Evolutionary conservation across 179 eudicot genomes (phyloP).

Genomic region (Corrigiola litoralis): DNA sequence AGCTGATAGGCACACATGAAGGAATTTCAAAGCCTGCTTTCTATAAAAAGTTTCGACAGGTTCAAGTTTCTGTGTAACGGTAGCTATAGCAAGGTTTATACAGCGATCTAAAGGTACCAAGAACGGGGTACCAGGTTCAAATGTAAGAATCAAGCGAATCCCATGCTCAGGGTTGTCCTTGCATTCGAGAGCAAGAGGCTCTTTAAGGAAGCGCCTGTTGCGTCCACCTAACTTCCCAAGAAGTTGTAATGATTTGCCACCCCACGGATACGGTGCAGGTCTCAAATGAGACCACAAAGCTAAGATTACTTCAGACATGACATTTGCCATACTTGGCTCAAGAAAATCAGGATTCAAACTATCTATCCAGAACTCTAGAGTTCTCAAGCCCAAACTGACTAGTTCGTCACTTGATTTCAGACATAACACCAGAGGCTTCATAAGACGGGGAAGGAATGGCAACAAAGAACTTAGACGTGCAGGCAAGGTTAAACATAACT

Average conservation of each 20-base stretch:
- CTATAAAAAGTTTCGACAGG: constrained; percentile 78
- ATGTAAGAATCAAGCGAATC: constrained; percentile 92
- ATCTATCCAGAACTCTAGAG: constrained; percentile 98
- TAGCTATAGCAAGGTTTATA: constrained; percentile 88
- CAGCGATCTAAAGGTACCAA: constrained; percentile 97
- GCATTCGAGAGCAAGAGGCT: constrained; percentile 94
- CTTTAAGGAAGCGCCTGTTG: constrained; percentile 91
- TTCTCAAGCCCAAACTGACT: constrained; percentile 83
- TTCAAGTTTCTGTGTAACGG: constrained; percentile 79
- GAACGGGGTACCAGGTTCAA: constrained; percentile 95
- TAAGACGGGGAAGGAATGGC: constrained; percentile 90
- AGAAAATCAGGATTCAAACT: constrained; percentile 97
- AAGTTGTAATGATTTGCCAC: constrained; percentile 88
- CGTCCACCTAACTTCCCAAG: constrained; percentile 99
- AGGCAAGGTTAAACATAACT: constrained; percentile 90
- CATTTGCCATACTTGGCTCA: constrained; percentile 99
- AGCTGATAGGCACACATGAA: constrained; percentile 84
- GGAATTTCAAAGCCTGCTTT: constrained; percentile 87
- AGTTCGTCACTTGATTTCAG: constrained; percentile 84
- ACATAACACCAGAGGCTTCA: constrained; percentile 93
- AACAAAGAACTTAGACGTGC: constrained; percentile 91
- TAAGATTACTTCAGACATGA: constrained; percentile 92
- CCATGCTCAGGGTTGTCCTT: constrained; percentile 99
- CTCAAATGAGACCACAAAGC: constrained; percentile 95
- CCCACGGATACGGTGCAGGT: constrained; percentile 95